Evolutionary conservation across 192 early-diverging fungal species (phyloP), one percentile per base, ranked within the genome.

Genomic region (Powellomyces hirtus): DNA sequence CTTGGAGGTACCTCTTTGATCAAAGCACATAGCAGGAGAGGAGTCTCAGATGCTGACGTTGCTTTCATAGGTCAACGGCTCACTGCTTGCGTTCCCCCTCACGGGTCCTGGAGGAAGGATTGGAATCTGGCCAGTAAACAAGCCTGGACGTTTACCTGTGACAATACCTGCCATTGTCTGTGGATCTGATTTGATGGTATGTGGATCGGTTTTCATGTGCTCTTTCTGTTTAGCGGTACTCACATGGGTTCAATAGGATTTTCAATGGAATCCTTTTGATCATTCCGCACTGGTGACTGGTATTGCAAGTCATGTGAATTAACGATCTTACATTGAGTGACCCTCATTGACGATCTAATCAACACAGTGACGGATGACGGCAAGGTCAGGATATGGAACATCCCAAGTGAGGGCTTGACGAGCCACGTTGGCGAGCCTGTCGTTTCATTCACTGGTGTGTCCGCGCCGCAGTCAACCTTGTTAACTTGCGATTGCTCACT

Each of bases 71-170:
- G 79, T 77, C 0, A 90, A 85, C 49, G 33, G 61, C 46, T 81
- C 75, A 60, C 90, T 83, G 36, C 72, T 94, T 45, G 90, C 91
- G 0, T 80, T 93, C 24, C 84, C 91, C 14, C 75, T 92, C 38
- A 63, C 77, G 16, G 94, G 93, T 22, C 77, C 86, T 31, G 94
- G 94, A 24, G 94, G 94, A 20, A 82, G 91, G 60, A 61, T 97
- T 49, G 90, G 81, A 1, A 78, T 95, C 26, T 75, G 89, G 61
- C 77, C 84, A n/a, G 71, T 78, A 1, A 72, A 38, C 18, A 51
- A 81, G 50, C 82, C 82, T n/a, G 93, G 92, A 7, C 83, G 94
- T 24, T 58, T 91, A 7, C 86, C 88, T 5, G 63, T 59, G 26
- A 76, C 81, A 57, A 70, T 91, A 8, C 86, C 88, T 0, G 74